A percentile compares a stretch with the other conserved stretches of the same genome.
Evolutionary conservation across 257 asterid species (phyloP).

Genomic region (Nicotiana obtusifolia): DNA sequence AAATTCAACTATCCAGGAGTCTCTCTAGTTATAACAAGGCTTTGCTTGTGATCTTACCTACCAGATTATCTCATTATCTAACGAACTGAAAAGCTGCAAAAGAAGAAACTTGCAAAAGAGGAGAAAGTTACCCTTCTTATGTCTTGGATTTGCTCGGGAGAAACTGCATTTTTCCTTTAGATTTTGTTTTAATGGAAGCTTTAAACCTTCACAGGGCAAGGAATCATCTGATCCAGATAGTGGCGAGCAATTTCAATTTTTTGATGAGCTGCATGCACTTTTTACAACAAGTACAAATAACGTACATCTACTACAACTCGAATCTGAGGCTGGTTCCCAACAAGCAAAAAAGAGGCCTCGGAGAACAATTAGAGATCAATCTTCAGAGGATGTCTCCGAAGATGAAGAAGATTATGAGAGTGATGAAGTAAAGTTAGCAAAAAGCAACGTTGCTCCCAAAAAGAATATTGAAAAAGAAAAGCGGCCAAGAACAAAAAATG

Average conservation of each 20-base stretch:
- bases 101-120: background rate
- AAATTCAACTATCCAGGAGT: background rate
- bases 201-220: slow-evolving; percentile 33
- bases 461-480: slow-evolving; percentile 26
- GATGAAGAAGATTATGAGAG: slow-evolving; percentile 26
- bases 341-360: slow-evolving; percentile 31
- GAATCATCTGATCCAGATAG: slow-evolving; percentile 36
- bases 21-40: background rate
- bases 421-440: slow-evolving; percentile 22
- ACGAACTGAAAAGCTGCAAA: background rate
- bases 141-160: background rate
- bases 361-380: slow-evolving; percentile 23
- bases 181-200: background rate
- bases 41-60: background rate
- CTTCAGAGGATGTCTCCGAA: slow-evolving; percentile 27
- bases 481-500: slow-evolving; percentile 13
- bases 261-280: slow-evolving; percentile 47
- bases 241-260: slow-evolving; percentile 42
- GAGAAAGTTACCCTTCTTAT: background rate
- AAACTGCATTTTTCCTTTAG: background rate
- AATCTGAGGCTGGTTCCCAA: slow-evolving; percentile 19
- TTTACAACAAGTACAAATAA: slow-evolving; percentile 32
- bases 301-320: slow-evolving; percentile 24
- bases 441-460: slow-evolving; percentile 24
- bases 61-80: background rate